Evolutionary conservation across 2,329 filamentous ascomycete genomes (phyloP), one percentile per base, ranked within the genome.

Genomic region (Alternaria conjuncta): DNA sequence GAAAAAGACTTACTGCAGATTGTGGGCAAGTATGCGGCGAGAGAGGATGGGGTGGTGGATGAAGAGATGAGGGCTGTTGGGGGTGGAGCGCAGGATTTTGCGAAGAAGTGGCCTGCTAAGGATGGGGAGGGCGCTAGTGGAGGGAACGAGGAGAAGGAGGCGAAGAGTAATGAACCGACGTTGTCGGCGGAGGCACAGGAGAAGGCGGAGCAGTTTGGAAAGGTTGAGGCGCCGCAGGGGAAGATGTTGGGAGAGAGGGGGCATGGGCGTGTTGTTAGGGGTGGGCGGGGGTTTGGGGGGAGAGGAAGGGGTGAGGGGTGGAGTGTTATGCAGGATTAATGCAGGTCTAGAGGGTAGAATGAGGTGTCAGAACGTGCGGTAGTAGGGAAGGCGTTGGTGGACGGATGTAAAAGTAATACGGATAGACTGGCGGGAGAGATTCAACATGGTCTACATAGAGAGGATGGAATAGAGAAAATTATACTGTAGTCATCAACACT

Each of bases 11-110:
- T 75, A 36, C 8, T 78, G 21, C 47, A 46, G 0, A 63, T 57
- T 5, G 71, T 75, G 26, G 61, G 61, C 5, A 67, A 63, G 51
- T 76, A 73, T 64, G 73, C 74, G 2, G 77, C 74, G 20, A 57
- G 66, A 6, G 63, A 66, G 30, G 51, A 64, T 6, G 73, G 71
- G 2, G 65, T 66, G 43, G 69, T 66, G 59, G 68, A 46, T 41
- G 73, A 75, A 23, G 76, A 74, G 49, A 71, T 79, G 74, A 68
- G 67, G 25, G 75, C 75, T 21, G 65, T 78, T 54, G 75, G 76
- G 7, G 72, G 74, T 30, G 68, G 71, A 4, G 73, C 72, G 41
- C 76, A 78, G 63, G 72, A 71, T n/a, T 79, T 66, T 67, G 76
- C 74, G 12, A 73, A 72, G 63, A 76, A 75, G 51, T 77, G 71